A percentile compares a stretch with the other conserved stretches of the same genome.
Conservation (phyloP, 1,284 basidiomycete genomes). For the Pisolithus thermaeus region DNA sequence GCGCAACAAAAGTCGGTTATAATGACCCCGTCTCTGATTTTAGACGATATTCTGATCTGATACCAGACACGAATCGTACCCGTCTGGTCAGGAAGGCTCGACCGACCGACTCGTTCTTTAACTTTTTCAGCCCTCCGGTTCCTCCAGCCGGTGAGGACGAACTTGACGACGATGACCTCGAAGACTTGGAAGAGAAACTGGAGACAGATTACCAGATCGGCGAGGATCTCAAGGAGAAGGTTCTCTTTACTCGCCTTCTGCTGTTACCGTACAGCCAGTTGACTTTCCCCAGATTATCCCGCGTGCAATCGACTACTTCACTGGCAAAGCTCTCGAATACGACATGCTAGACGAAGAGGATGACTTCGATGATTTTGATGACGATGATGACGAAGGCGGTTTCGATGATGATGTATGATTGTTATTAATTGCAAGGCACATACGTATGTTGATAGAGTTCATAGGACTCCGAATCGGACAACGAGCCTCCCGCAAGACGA, state of each 20-base stretch:
- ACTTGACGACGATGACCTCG: constrained; percentile 80
- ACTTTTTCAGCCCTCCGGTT: constrained; percentile 90
- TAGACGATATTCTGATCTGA: not conserved
- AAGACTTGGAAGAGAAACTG: constrained; percentile 87
- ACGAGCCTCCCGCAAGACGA: constrained; percentile 50
- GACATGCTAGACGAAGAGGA: constrained; percentile 75
- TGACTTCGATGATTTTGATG: constrained; percentile 57
- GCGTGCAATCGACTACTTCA: constrained; percentile 93
- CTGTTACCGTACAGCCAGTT: constrained; percentile 1
- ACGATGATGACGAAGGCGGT: constrained; percentile 56
- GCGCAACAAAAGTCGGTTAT: constrained; percentile 85
- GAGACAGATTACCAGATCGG: constrained; percentile 98
- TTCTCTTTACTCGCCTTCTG: constrained; percentile 23
- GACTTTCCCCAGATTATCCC: constrained; percentile 71
- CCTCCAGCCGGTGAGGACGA: constrained; percentile 72
- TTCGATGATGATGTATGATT: constrained; percentile 47
- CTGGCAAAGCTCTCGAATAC: constrained; percentile 91
- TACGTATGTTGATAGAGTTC: constrained; percentile 18
- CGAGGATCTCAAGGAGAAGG: constrained; percentile 97
- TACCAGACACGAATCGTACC: constrained; percentile 84
- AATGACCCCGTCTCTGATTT: constrained; percentile 3
- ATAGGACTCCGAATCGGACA: constrained; percentile 45
- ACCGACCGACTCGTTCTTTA: constrained; percentile 93
- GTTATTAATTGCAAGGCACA: constrained; percentile 15
- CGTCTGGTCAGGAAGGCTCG: constrained; percentile 87